Conservation (phyloP, 768 basidiomycete genomes). For the Leucocoprinus leucothites region DNA sequence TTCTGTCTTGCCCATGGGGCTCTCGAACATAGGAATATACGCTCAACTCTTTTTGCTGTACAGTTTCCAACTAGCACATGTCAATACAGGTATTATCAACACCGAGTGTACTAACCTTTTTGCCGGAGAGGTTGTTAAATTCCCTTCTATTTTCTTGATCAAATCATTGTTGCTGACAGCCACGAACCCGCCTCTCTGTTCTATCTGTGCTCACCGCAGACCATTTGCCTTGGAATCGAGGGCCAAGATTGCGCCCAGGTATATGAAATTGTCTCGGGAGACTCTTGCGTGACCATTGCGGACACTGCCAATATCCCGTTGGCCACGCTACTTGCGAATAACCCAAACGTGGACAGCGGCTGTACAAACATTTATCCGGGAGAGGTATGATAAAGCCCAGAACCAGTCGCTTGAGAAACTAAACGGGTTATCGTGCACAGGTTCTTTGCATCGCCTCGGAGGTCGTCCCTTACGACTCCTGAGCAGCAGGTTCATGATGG, state of each 20-base stretch:
- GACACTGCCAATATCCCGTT: constrained; percentile 32
- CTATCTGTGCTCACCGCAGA: neutral
- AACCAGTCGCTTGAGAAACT: too few species aligned
- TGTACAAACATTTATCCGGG: too few species aligned
- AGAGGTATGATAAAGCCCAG: too few species aligned
- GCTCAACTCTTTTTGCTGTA: neutral
- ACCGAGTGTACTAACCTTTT: constrained; percentile 53
- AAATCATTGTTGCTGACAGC: neutral
- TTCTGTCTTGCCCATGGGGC: neutral
- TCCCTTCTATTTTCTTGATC: too few species aligned
- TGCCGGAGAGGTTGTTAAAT: constrained; percentile 43
- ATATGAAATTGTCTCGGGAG: neutral
- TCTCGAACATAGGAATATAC: neutral
- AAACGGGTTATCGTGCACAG: too few species aligned
- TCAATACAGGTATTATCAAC: constrained; percentile 48
- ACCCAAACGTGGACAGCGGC: constrained; percentile 27
- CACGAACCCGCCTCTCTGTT: neutral
- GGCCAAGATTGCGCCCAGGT: neutral
- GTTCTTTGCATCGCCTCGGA: too few species aligned
- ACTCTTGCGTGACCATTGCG: constrained; percentile 34
- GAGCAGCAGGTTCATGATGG: too few species aligned
- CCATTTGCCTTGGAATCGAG: neutral
- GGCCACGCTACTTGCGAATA: constrained; percentile 52
- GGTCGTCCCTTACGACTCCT: too few species aligned
- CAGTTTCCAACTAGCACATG: constrained; percentile 57